Evolutionary conservation across 139 green algal species (phyloP).

Genomic region (Chlorella sp.): DNA sequence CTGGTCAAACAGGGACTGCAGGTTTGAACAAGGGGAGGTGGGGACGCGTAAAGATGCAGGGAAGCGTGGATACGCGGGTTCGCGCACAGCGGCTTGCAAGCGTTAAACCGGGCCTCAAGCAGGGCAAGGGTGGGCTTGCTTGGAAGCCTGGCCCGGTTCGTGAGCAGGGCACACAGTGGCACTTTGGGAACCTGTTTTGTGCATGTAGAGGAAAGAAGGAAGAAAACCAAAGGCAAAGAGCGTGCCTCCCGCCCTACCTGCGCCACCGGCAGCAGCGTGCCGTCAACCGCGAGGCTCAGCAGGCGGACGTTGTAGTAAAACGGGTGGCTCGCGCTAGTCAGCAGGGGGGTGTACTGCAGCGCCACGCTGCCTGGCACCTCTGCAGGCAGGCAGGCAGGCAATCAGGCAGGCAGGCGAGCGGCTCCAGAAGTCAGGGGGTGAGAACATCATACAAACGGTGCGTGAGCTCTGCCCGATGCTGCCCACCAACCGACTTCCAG

Average conservation of each 20-base stretch:
- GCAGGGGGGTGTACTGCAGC: conserved; percentile 73
- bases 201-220: too few species aligned
- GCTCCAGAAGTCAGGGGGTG: neutral
- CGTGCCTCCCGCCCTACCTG: neutral
- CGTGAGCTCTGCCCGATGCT: neutral
- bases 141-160: neutral
- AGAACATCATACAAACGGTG: neutral
- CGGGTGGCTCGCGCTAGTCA: conserved; percentile 52
- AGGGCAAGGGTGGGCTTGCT: neutral
- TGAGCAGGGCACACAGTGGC: too few species aligned
- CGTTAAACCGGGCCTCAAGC: neutral
- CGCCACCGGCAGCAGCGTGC: conserved; percentile 36
- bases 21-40: neutral
- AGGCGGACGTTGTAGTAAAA: conserved; percentile 88
- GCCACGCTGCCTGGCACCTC: conserved; percentile 18
- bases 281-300: conserved; percentile 68
- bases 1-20: conserved; percentile 42
- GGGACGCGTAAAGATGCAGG: neutral
- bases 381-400: neutral
- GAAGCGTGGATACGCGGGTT: too few species aligned
- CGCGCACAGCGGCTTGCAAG: neutral
- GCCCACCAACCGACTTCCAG: too few species aligned
- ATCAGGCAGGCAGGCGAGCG: neutral
- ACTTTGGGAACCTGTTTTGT: too few species aligned
- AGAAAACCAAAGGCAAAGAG: too few species aligned